A percentile compares a stretch with the other conserved stretches of the same genome.
Evolutionary conservation across 306 rosid species (phyloP).

Genomic region (Purshia tridentata): DNA sequence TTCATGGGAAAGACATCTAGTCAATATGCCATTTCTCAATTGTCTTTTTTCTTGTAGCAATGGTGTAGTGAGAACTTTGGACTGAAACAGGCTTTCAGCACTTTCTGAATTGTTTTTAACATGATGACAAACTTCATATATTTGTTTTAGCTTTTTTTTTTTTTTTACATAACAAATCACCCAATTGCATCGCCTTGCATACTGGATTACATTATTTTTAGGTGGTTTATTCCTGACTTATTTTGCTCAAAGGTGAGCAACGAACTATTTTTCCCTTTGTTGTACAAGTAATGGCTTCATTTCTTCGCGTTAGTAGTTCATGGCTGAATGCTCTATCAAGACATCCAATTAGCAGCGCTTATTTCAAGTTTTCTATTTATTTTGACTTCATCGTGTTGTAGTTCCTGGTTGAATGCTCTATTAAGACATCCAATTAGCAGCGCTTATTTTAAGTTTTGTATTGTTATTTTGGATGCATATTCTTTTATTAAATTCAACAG

Average conservation of each 20-base stretch:
- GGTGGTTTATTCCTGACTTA: neutral
- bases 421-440: neutral
- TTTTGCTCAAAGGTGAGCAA: neutral
- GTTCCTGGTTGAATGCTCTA: neutral
- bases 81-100: neutral
- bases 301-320: neutral
- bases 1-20: slow-evolving; percentile 12
- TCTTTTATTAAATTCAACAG: neutral
- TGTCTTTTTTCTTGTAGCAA: neutral
- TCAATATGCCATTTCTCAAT: neutral
- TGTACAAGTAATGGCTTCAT: neutral
- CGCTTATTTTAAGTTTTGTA: neutral
- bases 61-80: neutral
- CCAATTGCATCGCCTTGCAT: neutral
- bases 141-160: neutral
- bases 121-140: neutral
- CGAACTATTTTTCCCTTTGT: neutral
- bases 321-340: neutral
- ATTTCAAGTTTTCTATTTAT: neutral
- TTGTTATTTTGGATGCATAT: neutral
- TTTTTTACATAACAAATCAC: neutral
- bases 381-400: neutral
- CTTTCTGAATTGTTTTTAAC: neutral
- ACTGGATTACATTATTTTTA: neutral
- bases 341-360: neutral